Percentiles rank a stretch among this genome's conserved stretches.
phyloP scores from a whole-genome alignment of 202 grass and related monocot species.

The Saccharum hybrid region DNA sequence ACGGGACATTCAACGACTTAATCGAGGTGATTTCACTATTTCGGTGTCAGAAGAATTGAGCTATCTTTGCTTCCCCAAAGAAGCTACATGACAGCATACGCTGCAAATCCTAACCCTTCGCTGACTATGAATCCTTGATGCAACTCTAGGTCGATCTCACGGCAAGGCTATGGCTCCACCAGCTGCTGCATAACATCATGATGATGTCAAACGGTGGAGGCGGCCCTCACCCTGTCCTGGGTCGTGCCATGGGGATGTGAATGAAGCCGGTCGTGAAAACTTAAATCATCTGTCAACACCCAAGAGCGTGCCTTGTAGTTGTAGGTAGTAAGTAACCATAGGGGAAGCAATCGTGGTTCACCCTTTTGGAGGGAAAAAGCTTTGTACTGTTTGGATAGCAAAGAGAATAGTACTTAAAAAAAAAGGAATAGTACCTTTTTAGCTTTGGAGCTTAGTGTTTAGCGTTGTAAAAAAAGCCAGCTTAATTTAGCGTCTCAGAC shows the following conservation, averaged over 20 bases:
- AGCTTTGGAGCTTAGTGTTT: constrained; percentile 1
- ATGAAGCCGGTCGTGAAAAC: neutral
- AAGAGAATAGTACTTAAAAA: neutral
- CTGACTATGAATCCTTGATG: constrained; percentile 5
- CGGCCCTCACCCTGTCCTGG: constrained; percentile 53
- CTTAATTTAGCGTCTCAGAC: neutral
- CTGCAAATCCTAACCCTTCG: neutral
- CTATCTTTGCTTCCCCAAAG: neutral
- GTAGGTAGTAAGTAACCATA: constrained; percentile 31
- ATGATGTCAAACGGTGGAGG: constrained; percentile 48
- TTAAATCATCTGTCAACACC: neutral
- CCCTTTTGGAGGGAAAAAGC: neutral
- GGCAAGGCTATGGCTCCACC: constrained; percentile 74
- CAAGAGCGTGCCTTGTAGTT: constrained; percentile 5
- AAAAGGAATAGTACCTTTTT: neutral
- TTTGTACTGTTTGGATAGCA: neutral
- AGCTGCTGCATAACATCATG: constrained; percentile 69
- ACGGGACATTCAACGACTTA: constrained; percentile 71
- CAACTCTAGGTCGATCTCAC: constrained; percentile 50
- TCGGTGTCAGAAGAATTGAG: neutral
- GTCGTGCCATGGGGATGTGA: constrained; percentile 70
- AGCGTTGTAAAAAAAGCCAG: neutral
- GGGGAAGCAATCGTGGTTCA: neutral
- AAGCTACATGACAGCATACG: neutral
- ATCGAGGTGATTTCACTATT: constrained; percentile 56